Conservation (phyloP, 2,329 filamentous ascomycete species). For the Xylariales sp. region DNA sequence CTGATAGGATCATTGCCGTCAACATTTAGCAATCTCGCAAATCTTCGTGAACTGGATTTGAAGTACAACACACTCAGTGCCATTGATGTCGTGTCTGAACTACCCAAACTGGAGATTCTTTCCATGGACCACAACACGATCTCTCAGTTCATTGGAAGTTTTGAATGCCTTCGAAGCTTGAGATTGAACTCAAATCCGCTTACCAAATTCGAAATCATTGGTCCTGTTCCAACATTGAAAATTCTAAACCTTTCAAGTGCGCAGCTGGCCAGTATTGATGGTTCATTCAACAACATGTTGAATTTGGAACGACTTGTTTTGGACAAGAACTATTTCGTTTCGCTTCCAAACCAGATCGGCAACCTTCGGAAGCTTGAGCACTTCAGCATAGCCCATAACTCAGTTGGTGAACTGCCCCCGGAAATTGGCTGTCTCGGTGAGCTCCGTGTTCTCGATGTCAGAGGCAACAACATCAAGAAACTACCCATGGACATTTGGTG, state of each 20-base stretch:
- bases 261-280: slow-evolving; percentile 86
- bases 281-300: slow-evolving; percentile 80
- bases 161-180: slow-evolving; percentile 76
- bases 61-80: slow-evolving; percentile 88
- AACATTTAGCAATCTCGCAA: slow-evolving; percentile 68
- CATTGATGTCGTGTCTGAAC: slow-evolving; percentile 79
- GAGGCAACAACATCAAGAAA: slow-evolving; percentile 88
- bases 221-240: slow-evolving; percentile 75
- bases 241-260: slow-evolving; percentile 86
- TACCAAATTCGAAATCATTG: slow-evolving; percentile 82
- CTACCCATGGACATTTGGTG: slow-evolving; percentile 95
- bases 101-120: slow-evolving; percentile 83
- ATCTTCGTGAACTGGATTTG: slow-evolving; percentile 85
- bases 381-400: slow-evolving; percentile 91
- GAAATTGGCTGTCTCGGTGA: slow-evolving; percentile 87
- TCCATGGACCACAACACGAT: slow-evolving; percentile 91
- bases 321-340: slow-evolving; percentile 94
- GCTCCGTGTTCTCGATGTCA: slow-evolving; percentile 78
- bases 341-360: slow-evolving; percentile 79
- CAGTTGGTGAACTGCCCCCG: slow-evolving; percentile 74
- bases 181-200: slow-evolving; percentile 94
- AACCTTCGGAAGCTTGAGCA: slow-evolving; percentile 79
- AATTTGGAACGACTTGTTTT: slow-evolving; percentile 84
- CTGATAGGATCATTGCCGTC: slow-evolving; percentile 70
- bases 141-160: slow-evolving; percentile 85